These are phyloP conservation scores for Friedmanniomyces endolithicus DNA, from an alignment of 495 filamentous ascomycete genomes.

Conservation along the genomic window DNA sequence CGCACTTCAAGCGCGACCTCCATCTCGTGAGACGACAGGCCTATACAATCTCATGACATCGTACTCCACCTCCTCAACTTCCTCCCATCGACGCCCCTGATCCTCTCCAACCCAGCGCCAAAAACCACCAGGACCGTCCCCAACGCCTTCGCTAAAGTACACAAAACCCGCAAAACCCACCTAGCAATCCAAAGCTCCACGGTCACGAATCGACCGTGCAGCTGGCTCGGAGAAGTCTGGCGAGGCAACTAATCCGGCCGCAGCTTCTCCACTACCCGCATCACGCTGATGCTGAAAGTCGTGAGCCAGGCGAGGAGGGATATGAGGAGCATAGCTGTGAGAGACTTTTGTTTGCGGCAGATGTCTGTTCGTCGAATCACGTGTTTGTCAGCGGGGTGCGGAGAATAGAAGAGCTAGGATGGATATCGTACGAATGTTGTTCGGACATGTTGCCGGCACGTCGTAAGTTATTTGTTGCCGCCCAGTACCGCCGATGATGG, in stretches of 20 bases:
- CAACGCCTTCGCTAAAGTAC: conserved; percentile 1
- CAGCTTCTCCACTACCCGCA: conserved; percentile 23
- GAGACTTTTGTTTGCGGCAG: conserved; percentile 58
- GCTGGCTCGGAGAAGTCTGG: not conserved
- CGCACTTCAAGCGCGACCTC: no score
- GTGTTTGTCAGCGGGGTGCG: conserved; percentile 30
- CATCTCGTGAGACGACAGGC: no score
- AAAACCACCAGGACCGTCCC: not conserved
- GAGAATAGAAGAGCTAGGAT: not conserved
- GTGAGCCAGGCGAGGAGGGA: conserved; percentile 78
- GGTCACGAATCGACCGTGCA: not conserved
- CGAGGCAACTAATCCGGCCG: conserved; percentile 12
- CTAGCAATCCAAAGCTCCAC: not conserved
- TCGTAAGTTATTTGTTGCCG: conserved; percentile 24
- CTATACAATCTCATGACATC: not conserved
- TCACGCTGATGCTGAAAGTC: conserved; percentile 47
- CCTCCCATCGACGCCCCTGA: not conserved
- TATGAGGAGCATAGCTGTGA: conserved; percentile 70
- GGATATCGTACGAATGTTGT: conserved; percentile 1
- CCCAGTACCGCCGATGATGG: conserved; percentile 14
- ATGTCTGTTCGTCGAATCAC: conserved; percentile 31
- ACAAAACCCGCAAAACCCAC: not conserved
- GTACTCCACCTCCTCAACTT: not conserved
- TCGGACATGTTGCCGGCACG: conserved; percentile 11
- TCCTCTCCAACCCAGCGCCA: not conserved